These are phyloP conservation scores for Bacidia gigantensis DNA, from an alignment of 495 filamentous ascomycete genomes.

Conservation along the genomic window DNA sequence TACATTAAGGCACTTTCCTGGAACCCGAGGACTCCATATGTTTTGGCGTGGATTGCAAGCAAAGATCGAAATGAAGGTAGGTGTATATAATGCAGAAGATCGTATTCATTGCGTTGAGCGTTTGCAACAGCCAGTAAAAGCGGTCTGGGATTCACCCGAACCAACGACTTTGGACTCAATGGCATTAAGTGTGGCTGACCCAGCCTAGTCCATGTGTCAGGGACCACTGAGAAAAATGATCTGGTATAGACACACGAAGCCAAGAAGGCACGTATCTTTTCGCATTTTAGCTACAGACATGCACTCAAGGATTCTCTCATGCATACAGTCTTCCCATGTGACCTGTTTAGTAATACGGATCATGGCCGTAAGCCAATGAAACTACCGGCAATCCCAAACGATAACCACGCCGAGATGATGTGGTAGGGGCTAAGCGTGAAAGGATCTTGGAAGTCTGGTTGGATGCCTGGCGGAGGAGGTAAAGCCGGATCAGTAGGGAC, in stretches of 20 bases:
- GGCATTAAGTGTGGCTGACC: not conserved
- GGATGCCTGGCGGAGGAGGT: constrained; percentile 9
- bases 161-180: not conserved
- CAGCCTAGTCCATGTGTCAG: not conserved
- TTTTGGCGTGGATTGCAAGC: constrained; percentile 8
- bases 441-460: constrained; percentile 10
- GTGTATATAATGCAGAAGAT: constrained; percentile 8
- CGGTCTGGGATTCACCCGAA: no score
- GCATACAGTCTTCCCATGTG: constrained; percentile 15
- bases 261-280: not conserved
- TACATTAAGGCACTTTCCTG: constrained; percentile 1
- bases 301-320: no score
- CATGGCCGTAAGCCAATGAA: constrained; percentile 8
- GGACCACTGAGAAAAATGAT: not conserved
- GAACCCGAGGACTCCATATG: constrained; percentile 1
- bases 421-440: constrained; percentile 8
- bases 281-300: no score
- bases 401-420: constrained; percentile 1
- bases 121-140: constrained; percentile 11
- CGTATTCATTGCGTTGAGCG: constrained; percentile 13
- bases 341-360: constrained; percentile 6
- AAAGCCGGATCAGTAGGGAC: constrained; percentile 8
- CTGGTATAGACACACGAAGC: not conserved
- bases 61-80: constrained; percentile 16
- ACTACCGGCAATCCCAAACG: not conserved